Conservation (phyloP, 2,329 filamentous ascomycete species). For the Lizonia empirigonia region DNA sequence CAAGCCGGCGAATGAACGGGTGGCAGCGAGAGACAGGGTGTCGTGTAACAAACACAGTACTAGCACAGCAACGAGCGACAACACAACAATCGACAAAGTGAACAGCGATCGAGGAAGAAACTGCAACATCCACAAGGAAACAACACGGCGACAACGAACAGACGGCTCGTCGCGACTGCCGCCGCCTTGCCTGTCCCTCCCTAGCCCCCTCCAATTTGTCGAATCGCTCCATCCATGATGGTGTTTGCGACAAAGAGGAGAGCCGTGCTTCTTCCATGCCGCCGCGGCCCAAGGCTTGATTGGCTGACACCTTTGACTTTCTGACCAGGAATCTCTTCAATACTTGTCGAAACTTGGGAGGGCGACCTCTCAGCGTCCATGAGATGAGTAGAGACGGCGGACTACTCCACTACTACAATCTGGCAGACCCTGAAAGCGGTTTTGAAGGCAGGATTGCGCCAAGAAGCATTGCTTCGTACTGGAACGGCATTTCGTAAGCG, state of each 20-base stretch:
- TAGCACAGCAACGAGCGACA: not conserved
- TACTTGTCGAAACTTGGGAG: slow-evolving; percentile 37
- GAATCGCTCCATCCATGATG: slow-evolving; percentile 1
- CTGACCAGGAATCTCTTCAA: slow-evolving; percentile 45
- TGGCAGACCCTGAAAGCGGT: too few relatives aligned
- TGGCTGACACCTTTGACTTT: too few relatives aligned
- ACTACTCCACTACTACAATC: slow-evolving; percentile 25
- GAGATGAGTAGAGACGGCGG: slow-evolving; percentile 16
- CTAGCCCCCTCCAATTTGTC: slow-evolving; percentile 8
- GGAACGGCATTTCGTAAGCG: slow-evolving; percentile 28
- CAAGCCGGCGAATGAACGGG: not conserved
- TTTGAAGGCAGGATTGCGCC: slow-evolving; percentile 48
- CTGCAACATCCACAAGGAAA: slow-evolving; percentile 2
- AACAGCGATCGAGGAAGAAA: not conserved
- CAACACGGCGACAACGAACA: not conserved
- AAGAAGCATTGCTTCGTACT: slow-evolving; percentile 37
- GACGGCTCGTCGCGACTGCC: not conserved
- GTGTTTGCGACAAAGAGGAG: slow-evolving; percentile 17
- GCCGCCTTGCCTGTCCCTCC: slow-evolving; percentile 3
- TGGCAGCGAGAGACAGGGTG: not conserved
- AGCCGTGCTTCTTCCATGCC: slow-evolving; percentile 3
- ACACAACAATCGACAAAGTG: not conserved
- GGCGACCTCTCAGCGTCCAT: slow-evolving; percentile 48
- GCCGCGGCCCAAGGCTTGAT: not conserved
- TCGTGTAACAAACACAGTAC: slow-evolving; percentile 6